Conservation (phyloP, 805 yeast species). For the Schizosaccharomyces japonicus region DNA sequence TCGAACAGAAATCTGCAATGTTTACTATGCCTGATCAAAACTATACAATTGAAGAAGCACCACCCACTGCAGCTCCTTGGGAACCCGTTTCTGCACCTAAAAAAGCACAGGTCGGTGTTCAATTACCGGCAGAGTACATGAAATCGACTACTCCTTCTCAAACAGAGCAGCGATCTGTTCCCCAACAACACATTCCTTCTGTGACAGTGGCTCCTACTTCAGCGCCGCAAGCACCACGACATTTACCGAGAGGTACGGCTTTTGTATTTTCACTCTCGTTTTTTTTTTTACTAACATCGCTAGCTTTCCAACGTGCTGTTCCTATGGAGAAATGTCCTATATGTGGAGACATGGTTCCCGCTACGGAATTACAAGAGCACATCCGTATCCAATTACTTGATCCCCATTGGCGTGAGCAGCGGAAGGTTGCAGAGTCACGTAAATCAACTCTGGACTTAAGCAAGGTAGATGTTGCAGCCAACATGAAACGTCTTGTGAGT, state of each 20-base stretch:
- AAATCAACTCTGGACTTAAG: constrained; percentile 17
- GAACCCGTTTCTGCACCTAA: constrained; percentile 7
- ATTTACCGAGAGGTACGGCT: neutral
- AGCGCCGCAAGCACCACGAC: neutral
- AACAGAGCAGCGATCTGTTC: neutral
- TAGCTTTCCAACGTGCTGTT: constrained; percentile 2
- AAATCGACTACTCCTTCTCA: neutral
- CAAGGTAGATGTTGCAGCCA: constrained; percentile 16
- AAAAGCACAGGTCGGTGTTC: constrained; percentile 3
- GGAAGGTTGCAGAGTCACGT: constrained; percentile 17
- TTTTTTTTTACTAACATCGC: neutral
- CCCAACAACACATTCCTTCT: neutral
- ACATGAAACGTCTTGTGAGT: constrained; percentile 18
- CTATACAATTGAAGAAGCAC: constrained; percentile 20
- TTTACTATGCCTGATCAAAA: constrained; percentile 13
- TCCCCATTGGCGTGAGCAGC: constrained; percentile 53
- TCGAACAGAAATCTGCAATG: constrained; percentile 22
- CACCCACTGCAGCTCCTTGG: constrained; percentile 18
- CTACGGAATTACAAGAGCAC: constrained; percentile 41
- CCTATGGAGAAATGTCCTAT: constrained; percentile 46
- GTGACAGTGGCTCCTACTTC: neutral
- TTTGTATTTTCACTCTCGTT: neutral
- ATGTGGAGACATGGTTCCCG: constrained; percentile 47
- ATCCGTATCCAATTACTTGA: constrained; percentile 46
- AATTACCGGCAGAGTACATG: too few species aligned